These are phyloP conservation scores for Coniochaeta ligniaria DNA, from an alignment of 2,329 filamentous ascomycete genomes.

Conservation along the genomic window DNA sequence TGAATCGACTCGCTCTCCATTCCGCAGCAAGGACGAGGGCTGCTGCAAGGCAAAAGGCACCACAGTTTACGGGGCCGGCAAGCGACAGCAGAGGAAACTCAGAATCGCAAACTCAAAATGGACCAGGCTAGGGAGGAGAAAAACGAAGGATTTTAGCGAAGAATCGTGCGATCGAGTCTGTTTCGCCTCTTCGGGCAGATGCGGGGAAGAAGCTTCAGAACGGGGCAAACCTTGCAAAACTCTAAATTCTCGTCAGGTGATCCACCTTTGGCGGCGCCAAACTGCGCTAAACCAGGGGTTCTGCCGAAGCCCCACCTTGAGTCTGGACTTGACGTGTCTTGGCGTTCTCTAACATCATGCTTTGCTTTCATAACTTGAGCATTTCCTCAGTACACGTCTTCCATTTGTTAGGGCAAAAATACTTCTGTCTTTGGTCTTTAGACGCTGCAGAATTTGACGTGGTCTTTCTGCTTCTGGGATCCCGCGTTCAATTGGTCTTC, in stretches of 20 bases:
- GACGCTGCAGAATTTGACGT: too few species aligned
- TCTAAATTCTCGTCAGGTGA: neutral
- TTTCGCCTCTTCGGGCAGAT: constrained; percentile 1
- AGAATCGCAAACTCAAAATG: neutral
- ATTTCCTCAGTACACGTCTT: too few species aligned
- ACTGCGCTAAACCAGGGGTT: too few species aligned
- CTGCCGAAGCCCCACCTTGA: too few species aligned
- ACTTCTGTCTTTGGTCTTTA: too few species aligned
- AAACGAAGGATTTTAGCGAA: neutral
- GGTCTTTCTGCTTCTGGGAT: too few species aligned
- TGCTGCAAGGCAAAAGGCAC: neutral
- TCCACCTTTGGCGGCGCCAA: neutral
- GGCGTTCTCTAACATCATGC: too few species aligned
- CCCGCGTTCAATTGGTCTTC: too few species aligned
- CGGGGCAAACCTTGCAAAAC: neutral
- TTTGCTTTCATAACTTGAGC: too few species aligned
- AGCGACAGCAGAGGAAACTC: neutral
- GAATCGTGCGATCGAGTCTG: neutral
- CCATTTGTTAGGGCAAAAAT: too few species aligned
- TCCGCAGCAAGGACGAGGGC: neutral
- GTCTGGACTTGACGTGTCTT: too few species aligned
- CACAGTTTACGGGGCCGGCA: neutral
- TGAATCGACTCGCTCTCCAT: neutral
- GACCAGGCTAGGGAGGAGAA: neutral
- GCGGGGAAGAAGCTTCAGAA: constrained; percentile 1